Conservation (phyloP, 2,329 filamentous ascomycete species). For the Diplocarpon mali region DNA sequence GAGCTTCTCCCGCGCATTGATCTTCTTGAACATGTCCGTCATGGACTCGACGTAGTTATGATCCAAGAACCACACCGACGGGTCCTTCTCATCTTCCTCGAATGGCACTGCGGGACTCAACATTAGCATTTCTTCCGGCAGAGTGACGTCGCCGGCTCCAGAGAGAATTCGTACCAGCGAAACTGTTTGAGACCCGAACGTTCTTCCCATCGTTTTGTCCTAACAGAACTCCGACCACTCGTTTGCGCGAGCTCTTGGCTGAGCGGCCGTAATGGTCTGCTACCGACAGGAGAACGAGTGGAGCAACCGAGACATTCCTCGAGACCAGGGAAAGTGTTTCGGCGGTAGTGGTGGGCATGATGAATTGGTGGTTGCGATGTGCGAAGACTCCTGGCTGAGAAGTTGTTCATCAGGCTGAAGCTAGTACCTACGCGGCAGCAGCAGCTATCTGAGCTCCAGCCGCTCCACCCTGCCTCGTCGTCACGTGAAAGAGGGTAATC, state of each 20-base stretch:
- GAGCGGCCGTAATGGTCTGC: slow-evolving; percentile 98
- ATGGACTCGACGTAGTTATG: slow-evolving; percentile 99
- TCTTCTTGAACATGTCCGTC: slow-evolving; percentile 99
- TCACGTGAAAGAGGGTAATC: not conserved
- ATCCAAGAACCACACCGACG: slow-evolving; percentile 97
- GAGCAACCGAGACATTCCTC: slow-evolving; percentile 91
- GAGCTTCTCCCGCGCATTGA: slow-evolving; percentile 96
- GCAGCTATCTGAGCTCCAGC: slow-evolving; percentile 7
- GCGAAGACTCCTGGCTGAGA: slow-evolving; percentile 5
- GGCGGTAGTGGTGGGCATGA: slow-evolving; percentile 92
- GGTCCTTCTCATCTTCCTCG: slow-evolving; percentile 97
- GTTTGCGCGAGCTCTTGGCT: slow-evolving; percentile 72
- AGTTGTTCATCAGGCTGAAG: slow-evolving; percentile 16
- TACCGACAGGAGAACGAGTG: slow-evolving; percentile 90
- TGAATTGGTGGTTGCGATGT: slow-evolving; percentile 25
- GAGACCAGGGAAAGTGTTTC: slow-evolving; percentile 93
- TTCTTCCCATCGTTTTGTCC: slow-evolving; percentile 95
- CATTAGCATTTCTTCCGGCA: not conserved
- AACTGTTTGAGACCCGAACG: slow-evolving; percentile 97
- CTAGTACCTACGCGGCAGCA: slow-evolving; percentile 18
- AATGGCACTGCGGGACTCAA: slow-evolving; percentile 63
- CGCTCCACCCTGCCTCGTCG: not conserved
- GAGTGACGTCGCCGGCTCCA: not conserved
- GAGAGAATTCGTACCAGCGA: slow-evolving; percentile 58
- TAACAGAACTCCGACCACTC: slow-evolving; percentile 88